Base-by-base conservation (phyloP, 495 filamentous ascomycete species). In the Podospora anserina region DNA sequence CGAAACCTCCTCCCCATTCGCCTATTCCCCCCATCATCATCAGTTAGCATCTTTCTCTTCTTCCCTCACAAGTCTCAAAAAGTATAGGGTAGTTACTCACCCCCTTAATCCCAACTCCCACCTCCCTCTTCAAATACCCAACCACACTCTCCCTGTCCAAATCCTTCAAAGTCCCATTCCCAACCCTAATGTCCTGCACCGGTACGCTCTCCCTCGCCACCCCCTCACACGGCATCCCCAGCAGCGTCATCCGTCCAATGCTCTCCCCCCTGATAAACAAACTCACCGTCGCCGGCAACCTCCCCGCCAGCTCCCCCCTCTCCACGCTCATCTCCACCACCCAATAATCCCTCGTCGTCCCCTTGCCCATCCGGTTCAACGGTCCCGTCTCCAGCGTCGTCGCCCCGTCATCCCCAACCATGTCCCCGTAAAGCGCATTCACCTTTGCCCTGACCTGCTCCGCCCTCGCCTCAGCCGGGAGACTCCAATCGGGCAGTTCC, bases 351-450 rank as follows among this genome's bases (percentile, higher is more conserved):
- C 62, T 59, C 23, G 23, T 5, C 64, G 9, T 63, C 20, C 15
- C 28, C 39, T 44, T 44, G 4, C 53, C 19, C 49, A 13, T 18
- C 62, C 26, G 60, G 4, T 13, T 61, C 20, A 44, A 19, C 11
- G 53, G n/a, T 19, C 16, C 20, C 26, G 15, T 63, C 16, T 54
- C 68, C 6, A 58, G 15, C 55, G 15, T 56, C 20, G n/a, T 30
- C 2, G 18, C 58, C 27, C 30, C 20, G 4, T 54, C 27, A 20
- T 53, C 11, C 30, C 15, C 49, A 62, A 20, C 39, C 39, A 20
- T 26, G 18, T 26, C 55, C 18, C 72, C 71, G 65, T 83, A 84
- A 26, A 80, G 63, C 15, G 27, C 64, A 64, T 82, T 80, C 0
- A 83, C 71, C 19, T 66, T 64, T 1, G 73, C 69, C 5, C 72